Base-by-base conservation (phyloP, 345 rosid species). In the Eucalyptus dawsonii region DNA sequence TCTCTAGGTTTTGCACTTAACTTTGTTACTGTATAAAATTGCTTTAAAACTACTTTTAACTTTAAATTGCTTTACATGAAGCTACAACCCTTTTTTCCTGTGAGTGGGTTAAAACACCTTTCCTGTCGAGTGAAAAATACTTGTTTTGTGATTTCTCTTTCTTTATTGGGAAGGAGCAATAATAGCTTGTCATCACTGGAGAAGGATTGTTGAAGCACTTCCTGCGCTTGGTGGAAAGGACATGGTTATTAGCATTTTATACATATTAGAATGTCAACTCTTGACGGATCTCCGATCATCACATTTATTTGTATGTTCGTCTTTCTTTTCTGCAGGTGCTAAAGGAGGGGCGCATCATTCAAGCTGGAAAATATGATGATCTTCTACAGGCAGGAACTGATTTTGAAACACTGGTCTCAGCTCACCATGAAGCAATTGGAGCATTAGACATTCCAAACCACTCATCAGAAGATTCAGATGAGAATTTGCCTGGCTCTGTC, bases 341-440 rank as follows among this genome's bases (percentile, higher is more conserved):
- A 81, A 97, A 91, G 96, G 99, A 97, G 93, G 99, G 99, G 60
- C 90, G 90, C 62, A 95, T 98, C 91, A 96, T 95, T 92, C 99
- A 98, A 90, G 97, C 99, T 22, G 99, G 99, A 89, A 96, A 95
- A 93, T 98, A 98, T 87, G 99, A 98, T 90, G 99, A 98, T 80
- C 98, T 98, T 88, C 93, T 98, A 90, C 99, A 96, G 91, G 98
- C 97, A 88, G 99, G 99, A 89, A 98, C 99, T 80, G 99, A 98
- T 93, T 98, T 98, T 89, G 95, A 90, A 47, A 94, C 97, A 56
- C 93, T 98, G 94, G 99, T 98, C 87, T 95, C 99, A 24, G 99
- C 99, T 90, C 99, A 98, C 89, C 97, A 96, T 67, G 99, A 98
- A 92, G 99, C 99, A 92, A 98, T 98, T 91, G 99, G 94, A 91